Base-by-base conservation (phyloP, 192 early-diverging fungal genomes). In the Paraglomus occultum region DNA sequence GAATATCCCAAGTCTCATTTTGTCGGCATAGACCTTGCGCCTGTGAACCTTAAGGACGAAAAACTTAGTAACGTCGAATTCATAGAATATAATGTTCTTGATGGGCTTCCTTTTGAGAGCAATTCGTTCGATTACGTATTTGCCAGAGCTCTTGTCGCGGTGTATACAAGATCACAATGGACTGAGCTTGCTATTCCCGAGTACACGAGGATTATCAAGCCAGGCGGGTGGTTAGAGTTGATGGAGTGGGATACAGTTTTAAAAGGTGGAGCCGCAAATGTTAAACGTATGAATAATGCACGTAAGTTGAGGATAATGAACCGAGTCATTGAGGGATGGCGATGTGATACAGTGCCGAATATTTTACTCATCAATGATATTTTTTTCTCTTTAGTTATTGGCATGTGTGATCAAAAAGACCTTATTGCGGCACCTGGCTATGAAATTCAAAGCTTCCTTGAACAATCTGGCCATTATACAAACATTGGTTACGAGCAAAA, bases 181-280 rank as follows among this genome's bases (percentile, higher is more conserved):
- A 17, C 22, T 23, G 22, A 49, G 31, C 47, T 49, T 64, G 5
- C n/a, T 11, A 15, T 23, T 50, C 23, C 9, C 0, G 77, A 78
- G 39, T 42, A 75, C 48, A 52, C 75, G 23, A 46, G 77, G 50
- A 73, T 78, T 5, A 73, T 71, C 17, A 75, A 73, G 71, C 70
- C 60, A 40, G 70, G 40, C 3, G 77, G 77, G 9, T 78, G 77
- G 77, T 58, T 79, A 9, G 77, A 79, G 48, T 74, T 79, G 47
- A 71, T 80, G 18, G 79, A 80, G 40, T 48, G 54, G 18, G 4
- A 20, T 17, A 4, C n/a, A n/a, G n/a, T n/a, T n/a, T 1, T 11
- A 10, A 11, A 1, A 20, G 11, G 15, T 10, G 6, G 20, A 57
- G 17, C n/a, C n/a, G n/a, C n/a, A n/a, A 31, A 11, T 57, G 6